Conservation (phyloP, 768 basidiomycete genomes). For the Pleurotus djamor region DNA sequence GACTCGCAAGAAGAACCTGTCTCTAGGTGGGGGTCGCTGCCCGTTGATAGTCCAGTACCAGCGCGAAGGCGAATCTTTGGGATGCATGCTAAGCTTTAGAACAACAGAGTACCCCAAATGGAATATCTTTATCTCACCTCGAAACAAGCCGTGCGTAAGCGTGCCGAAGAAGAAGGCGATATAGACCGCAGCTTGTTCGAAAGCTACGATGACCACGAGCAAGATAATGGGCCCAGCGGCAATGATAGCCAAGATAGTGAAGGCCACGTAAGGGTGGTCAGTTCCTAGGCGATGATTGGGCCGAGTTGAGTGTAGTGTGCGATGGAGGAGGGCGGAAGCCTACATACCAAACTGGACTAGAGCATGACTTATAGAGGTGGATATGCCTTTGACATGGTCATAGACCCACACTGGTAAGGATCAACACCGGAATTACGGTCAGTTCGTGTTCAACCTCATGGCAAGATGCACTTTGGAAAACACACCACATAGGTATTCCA, state of each 20-base stretch:
- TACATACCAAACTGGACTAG: neutral
- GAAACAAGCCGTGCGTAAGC: neutral
- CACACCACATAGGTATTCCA: neutral
- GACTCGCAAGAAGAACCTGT: slow-evolving; percentile 5
- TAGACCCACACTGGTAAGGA: neutral
- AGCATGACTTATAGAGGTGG: neutral
- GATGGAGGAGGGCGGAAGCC: neutral
- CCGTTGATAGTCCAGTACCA: slow-evolving; percentile 5
- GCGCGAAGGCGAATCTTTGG: neutral
- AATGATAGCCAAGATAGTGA: neutral
- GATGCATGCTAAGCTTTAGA: neutral
- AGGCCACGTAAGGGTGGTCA: neutral
- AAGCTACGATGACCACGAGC: neutral
- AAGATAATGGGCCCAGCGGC: neutral
- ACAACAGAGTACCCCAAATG: neutral
- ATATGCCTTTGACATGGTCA: neutral
- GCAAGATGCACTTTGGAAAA: neutral
- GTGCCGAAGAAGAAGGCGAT: neutral
- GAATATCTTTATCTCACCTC: neutral
- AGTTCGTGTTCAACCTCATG: neutral
- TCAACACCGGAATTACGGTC: neutral
- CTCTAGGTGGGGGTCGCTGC: neutral
- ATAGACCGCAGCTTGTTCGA: slow-evolving; percentile 3
- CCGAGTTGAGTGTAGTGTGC: neutral
- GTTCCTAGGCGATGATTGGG: neutral